phyloP scores from a whole-genome alignment of 768 basidiomycete species.

The Termitomyces sp. region DNA sequence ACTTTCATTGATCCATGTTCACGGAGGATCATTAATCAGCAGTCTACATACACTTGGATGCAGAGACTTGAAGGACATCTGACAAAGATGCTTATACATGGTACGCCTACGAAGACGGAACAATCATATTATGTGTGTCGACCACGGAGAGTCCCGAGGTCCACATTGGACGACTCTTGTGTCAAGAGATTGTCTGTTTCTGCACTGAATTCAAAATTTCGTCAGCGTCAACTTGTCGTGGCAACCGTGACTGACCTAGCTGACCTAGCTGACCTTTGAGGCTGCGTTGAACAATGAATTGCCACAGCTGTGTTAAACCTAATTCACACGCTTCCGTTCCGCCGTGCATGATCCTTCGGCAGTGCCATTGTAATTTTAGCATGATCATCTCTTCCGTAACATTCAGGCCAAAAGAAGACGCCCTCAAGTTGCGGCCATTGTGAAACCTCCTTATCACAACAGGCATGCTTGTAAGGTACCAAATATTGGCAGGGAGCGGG shows the following conservation, averaged over 20 bases:
- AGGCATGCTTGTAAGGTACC: neutral
- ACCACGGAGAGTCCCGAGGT: slow-evolving; percentile 17
- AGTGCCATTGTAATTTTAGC: neutral
- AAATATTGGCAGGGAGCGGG: neutral
- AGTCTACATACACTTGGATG: neutral
- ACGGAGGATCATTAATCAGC: slow-evolving; percentile 14
- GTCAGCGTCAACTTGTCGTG: neutral
- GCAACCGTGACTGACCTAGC: too few relatives aligned
- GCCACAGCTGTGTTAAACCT: neutral
- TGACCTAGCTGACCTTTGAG: slow-evolving; percentile 1
- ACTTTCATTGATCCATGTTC: slow-evolving; percentile 12
- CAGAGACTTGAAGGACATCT: neutral
- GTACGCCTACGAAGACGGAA: slow-evolving; percentile 16
- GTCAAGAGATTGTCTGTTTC: neutral
- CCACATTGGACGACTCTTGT: neutral
- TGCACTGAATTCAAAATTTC: neutral
- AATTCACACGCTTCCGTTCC: slow-evolving; percentile 4
- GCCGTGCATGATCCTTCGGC: neutral
- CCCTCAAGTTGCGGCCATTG: neutral
- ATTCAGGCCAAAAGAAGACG: neutral
- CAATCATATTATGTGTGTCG: neutral
- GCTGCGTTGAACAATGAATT: neutral
- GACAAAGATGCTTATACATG: slow-evolving; percentile 7
- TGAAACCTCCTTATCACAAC: neutral
- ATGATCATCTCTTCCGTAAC: slow-evolving; percentile 1